A percentile compares a stretch with the other conserved stretches of the same genome.
These are phyloP conservation scores for Rosa persica DNA, from an alignment of 306 rosid genomes.

Conservation along the genomic window DNA sequence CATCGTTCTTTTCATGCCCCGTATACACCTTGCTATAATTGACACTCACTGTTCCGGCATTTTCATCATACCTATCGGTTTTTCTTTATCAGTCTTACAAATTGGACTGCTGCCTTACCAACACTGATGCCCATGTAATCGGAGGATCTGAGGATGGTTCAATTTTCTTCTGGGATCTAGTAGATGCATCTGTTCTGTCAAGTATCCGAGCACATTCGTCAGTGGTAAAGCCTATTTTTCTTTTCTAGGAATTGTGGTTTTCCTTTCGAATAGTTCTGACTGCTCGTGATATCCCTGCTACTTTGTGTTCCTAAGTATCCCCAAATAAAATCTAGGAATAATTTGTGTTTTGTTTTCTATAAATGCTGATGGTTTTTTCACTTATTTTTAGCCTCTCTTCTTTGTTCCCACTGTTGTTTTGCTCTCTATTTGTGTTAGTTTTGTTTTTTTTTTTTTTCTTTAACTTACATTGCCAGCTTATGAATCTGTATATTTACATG, in stretches of 20 bases:
- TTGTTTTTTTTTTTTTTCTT: not conserved
- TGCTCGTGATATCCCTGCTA: conserved; percentile 16
- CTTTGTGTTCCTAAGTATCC: not conserved
- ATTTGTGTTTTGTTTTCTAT: not conserved
- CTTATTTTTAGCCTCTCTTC: not conserved
- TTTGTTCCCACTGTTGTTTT: not conserved
- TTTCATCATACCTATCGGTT: conserved; percentile 23
- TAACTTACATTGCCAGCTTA: not conserved
- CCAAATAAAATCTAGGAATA: not conserved
- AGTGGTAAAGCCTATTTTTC: conserved; percentile 51
- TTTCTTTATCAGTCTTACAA: conserved; percentile 66
- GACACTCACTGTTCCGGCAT: conserved; percentile 20
- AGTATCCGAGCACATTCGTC: conserved; percentile 79
- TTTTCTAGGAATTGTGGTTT: not conserved
- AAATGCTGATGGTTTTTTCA: not conserved
- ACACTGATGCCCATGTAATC: conserved; percentile 78
- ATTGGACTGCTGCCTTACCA: conserved; percentile 93
- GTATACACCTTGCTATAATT: not conserved
- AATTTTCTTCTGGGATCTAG: conserved; percentile 90
- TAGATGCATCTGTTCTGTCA: conserved; percentile 79
- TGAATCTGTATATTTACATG: not conserved
- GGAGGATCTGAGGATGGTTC: conserved; percentile 96
- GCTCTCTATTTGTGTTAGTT: not conserved
- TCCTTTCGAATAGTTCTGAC: conserved; percentile 4
- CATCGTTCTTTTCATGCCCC: not conserved